Conservation (phyloP, 495 filamentous ascomycete genomes). For the Aspergillus nanangensis region DNA sequence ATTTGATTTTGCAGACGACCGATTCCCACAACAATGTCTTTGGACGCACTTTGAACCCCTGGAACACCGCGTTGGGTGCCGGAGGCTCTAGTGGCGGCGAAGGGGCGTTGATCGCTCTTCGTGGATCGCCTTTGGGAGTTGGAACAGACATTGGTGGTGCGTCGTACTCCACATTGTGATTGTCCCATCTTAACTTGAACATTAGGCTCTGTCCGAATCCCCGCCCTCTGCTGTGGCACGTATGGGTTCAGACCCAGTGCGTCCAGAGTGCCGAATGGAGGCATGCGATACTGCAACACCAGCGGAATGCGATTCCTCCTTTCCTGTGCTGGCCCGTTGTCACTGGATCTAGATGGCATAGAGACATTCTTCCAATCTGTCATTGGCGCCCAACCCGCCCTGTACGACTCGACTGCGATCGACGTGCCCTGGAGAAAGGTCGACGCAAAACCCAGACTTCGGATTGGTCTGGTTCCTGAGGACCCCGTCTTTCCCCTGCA, state of each 20-base stretch:
- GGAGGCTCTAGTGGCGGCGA: conserved; percentile 60
- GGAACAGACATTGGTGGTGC: conserved; percentile 32
- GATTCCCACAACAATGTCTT: conserved; percentile 58
- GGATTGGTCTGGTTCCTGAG: conserved; percentile 23
- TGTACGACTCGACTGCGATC: conserved; percentile 28
- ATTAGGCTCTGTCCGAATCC: conserved; percentile 53
- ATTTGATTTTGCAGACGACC: conserved; percentile 4
- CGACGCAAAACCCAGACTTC: conserved; percentile 11
- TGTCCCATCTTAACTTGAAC: background rate
- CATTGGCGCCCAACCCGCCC: conserved; percentile 26
- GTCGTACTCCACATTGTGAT: background rate
- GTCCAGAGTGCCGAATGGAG: conserved; percentile 41
- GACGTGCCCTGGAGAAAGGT: conserved; percentile 42
- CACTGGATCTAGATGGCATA: conserved; percentile 27
- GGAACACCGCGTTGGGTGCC: conserved; percentile 43
- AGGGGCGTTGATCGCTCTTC: conserved; percentile 38
- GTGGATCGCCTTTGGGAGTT: conserved; percentile 31
- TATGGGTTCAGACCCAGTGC: conserved; percentile 42
- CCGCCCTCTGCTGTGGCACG: conserved; percentile 55
- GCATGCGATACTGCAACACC: conserved; percentile 47
- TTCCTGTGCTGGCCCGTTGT: conserved; percentile 44
- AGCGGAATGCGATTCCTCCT: conserved; percentile 47
- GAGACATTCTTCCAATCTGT: conserved; percentile 34
- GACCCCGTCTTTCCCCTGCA: conserved; percentile 26
- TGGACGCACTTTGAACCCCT: conserved; percentile 50